These are phyloP conservation scores for Coniferiporia sulphurascens DNA, from an alignment of 1,284 basidiomycete species.

Conservation along the genomic window DNA sequence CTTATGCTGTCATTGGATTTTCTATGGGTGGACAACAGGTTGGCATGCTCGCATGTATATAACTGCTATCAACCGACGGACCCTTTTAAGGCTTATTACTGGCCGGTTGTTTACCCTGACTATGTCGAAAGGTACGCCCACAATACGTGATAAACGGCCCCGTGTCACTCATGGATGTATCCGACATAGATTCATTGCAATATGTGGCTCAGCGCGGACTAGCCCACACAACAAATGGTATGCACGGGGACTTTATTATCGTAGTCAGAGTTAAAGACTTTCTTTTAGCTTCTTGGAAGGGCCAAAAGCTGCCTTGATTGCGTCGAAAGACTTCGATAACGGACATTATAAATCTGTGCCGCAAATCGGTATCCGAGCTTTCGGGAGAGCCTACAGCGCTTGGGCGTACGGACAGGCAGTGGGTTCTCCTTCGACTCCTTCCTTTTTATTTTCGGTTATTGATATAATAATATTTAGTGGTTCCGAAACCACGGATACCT, in stretches of 20 bases:
- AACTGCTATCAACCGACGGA: too few species aligned
- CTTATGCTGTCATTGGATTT: conserved; percentile 29
- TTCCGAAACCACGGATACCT: conserved; percentile 48
- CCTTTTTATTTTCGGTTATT: neutral
- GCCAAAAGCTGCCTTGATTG: conserved; percentile 48
- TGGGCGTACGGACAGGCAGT: conserved; percentile 59
- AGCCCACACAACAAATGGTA: conserved; percentile 58
- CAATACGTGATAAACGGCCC: conserved; percentile 7
- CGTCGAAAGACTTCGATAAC: conserved; percentile 53
- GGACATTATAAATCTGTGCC: conserved; percentile 49
- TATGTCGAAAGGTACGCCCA: conserved; percentile 42
- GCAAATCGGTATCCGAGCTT: conserved; percentile 48
- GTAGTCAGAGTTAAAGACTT: neutral
- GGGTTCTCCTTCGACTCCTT: conserved; percentile 16
- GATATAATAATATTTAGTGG: conserved; percentile 41
- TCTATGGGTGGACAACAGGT: conserved; percentile 33
- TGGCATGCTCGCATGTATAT: neutral
- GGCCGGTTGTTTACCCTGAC: conserved; percentile 56
- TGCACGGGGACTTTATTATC: conserved; percentile 8
- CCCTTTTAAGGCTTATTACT: conserved; percentile 47
- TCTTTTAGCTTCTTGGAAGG: conserved; percentile 51
- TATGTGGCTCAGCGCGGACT: conserved; percentile 58
- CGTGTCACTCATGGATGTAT: neutral
- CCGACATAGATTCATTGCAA: conserved; percentile 40
- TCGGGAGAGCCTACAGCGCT: conserved; percentile 52